Base-by-base conservation (phyloP, 805 yeast genomes). In the Suhomyces sp. region DNA sequence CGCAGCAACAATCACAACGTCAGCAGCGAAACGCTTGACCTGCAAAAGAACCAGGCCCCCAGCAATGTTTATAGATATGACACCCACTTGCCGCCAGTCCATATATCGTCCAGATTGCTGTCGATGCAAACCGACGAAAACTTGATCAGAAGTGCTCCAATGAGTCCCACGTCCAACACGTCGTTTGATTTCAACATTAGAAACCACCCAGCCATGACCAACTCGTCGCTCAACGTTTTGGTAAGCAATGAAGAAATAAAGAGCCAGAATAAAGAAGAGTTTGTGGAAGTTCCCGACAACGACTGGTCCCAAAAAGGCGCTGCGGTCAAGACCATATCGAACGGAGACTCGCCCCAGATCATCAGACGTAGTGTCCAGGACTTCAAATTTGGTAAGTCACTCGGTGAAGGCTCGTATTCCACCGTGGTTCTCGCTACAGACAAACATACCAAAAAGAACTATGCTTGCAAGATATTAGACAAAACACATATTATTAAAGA, bases 401-500 rank as follows among this genome's bases (percentile, higher is more conserved):
- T 75, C 43, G 79, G 79, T 13, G 79, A 75, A 55, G 79, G 79
- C 1, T 74, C 79, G 1, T 75, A 75, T 52, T 72, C 77, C 8
- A 75, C 79, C 0, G 79, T 75, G 5, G 75, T 74, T 0, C 63
- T 74, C 12, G 79, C 76, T 7, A 81, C 63, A 67, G 61, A 86
- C 80, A 53, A 79, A 73, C 63, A 72, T 78, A 50, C 83, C 76
- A 44, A 79, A 66, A 67, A 76, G 64, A 68, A 82, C 70, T 88
- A 84, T 64, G 96, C 96, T 1, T 85, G 88, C 9, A 88, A 88
- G 64, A 81, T 87, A 3, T 69, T 88, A 51, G 90, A 85, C 64
- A 88, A 88, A 64, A 78, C 86, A 51, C 93, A 88, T 62, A 82
- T 88, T 47, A 87, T 88, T 50, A 84, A 82, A 57, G 96, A 88